Conservation (phyloP, 78 protist genomes). For the Neovahlkampfia damariscottae region DNA sequence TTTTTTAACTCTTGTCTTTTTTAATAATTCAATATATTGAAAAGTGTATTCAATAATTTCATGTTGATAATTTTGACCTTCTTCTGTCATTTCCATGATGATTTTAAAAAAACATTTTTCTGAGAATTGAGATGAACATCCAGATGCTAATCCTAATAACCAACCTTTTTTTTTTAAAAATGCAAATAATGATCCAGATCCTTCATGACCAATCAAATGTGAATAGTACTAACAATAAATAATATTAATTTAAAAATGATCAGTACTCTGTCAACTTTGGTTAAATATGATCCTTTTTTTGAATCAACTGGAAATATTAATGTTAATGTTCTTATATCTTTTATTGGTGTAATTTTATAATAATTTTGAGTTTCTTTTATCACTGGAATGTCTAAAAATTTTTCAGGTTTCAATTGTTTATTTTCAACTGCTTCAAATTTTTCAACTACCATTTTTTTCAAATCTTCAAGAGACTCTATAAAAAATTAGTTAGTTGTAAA, state of each 20-base stretch:
- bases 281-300: background rate
- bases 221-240: background rate
- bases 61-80: background rate
- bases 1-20: background rate
- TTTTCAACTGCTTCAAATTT: no score
- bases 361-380: background rate
- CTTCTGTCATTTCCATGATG: slow-evolving; percentile 1
- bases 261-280: slow-evolving; percentile 26
- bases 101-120: background rate
- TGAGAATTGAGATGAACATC: background rate
- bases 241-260: no score
- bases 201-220: slow-evolving; percentile 65
- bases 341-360: background rate
- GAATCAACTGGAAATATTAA: background rate
- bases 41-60: background rate
- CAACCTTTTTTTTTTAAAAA: slow-evolving; percentile 13
- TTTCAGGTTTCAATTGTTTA: no score
- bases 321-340: background rate
- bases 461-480: slow-evolving; percentile 24
- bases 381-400: no score
- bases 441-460: background rate
- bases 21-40: slow-evolving; percentile 5
- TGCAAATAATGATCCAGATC: slow-evolving; percentile 11
- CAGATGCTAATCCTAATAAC: slow-evolving; percentile 20
- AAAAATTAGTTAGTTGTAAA: no score